phyloP scores from a whole-genome alignment of 2,329 filamentous ascomycete species.

The Teratosphaeria zuluensis region DNA sequence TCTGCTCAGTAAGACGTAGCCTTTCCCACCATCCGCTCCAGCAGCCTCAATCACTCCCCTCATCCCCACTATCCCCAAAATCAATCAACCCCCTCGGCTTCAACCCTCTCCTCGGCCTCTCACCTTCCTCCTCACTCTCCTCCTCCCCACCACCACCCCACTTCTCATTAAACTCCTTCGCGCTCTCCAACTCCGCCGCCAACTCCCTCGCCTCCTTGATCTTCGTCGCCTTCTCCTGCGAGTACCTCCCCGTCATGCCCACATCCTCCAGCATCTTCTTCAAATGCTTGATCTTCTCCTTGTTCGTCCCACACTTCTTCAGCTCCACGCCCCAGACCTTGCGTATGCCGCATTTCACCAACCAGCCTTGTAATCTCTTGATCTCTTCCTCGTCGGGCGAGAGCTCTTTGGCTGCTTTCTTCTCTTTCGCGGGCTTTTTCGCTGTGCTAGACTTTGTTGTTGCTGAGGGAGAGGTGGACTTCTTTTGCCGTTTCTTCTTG shows the following conservation, averaged over 20 bases:
- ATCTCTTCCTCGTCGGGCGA: slow-evolving; percentile 67
- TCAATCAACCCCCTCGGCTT: slow-evolving; percentile 26
- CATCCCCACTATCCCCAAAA: slow-evolving; percentile 27
- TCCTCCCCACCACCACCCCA: slow-evolving; percentile 51
- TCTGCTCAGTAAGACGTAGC: neutral
- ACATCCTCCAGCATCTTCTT: slow-evolving; percentile 66
- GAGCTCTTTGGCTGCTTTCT: slow-evolving; percentile 26
- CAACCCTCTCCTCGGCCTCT: slow-evolving; percentile 9
- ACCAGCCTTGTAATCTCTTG: slow-evolving; percentile 76
- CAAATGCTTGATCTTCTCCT: slow-evolving; percentile 74
- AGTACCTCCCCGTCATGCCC: slow-evolving; percentile 85
- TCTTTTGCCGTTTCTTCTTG: slow-evolving; percentile 44
- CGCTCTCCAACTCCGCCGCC: slow-evolving; percentile 70
- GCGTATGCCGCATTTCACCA: slow-evolving; percentile 81
- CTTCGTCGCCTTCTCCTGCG: slow-evolving; percentile 68
- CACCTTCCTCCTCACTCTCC: slow-evolving; percentile 5
- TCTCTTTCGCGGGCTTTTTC: slow-evolving; percentile 33
- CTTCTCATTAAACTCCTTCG: slow-evolving; percentile 67
- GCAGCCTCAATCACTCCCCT: slow-evolving; percentile 5
- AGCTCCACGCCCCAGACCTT: slow-evolving; percentile 88
- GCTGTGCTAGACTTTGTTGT: slow-evolving; percentile 27
- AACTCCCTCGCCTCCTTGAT: slow-evolving; percentile 86
- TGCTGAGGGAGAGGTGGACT: slow-evolving; percentile 19
- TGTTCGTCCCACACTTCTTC: slow-evolving; percentile 60
- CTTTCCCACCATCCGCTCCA: neutral